Conservation (phyloP, 2,329 filamentous ascomycete species). For the Talaromyces albobiverticillius region DNA sequence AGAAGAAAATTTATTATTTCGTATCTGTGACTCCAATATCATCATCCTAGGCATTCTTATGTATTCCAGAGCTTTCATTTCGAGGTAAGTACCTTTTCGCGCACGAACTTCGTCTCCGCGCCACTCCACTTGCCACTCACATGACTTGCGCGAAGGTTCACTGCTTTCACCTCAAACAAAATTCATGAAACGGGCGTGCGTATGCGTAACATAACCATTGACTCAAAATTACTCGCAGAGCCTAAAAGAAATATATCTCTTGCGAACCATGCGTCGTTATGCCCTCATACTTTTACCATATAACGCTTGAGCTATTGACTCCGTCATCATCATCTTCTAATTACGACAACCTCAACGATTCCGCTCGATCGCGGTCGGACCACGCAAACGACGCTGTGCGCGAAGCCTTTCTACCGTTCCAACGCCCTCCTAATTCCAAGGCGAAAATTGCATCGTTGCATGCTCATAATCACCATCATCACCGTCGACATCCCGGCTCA, state of each 20-base stretch:
- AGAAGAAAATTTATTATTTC: too few species aligned
- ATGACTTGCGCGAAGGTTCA: slow-evolving; percentile 6
- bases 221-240: neutral
- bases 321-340: slow-evolving; percentile 20
- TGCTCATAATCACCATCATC: neutral
- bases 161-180: too few species aligned
- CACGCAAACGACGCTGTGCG: slow-evolving; percentile 33
- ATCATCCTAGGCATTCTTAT: too few species aligned
- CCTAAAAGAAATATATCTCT: neutral
- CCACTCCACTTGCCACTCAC: slow-evolving; percentile 12
- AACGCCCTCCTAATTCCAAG: slow-evolving; percentile 21
- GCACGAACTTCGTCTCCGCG: neutral
- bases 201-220: too few species aligned
- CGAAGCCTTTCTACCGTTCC: slow-evolving; percentile 37
- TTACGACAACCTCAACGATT: neutral
- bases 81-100: too few species aligned
- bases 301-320: slow-evolving; percentile 59
- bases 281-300: slow-evolving; percentile 63
- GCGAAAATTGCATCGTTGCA: neutral
- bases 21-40: too few species aligned
- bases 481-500: slow-evolving; percentile 11
- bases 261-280: slow-evolving; percentile 41
- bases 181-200: too few species aligned
- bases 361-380: slow-evolving; percentile 7
- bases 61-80: too few species aligned